Evolutionary conservation across 768 basidiomycete genomes (phyloP).

Genomic region (Kwoniella sp.): DNA sequence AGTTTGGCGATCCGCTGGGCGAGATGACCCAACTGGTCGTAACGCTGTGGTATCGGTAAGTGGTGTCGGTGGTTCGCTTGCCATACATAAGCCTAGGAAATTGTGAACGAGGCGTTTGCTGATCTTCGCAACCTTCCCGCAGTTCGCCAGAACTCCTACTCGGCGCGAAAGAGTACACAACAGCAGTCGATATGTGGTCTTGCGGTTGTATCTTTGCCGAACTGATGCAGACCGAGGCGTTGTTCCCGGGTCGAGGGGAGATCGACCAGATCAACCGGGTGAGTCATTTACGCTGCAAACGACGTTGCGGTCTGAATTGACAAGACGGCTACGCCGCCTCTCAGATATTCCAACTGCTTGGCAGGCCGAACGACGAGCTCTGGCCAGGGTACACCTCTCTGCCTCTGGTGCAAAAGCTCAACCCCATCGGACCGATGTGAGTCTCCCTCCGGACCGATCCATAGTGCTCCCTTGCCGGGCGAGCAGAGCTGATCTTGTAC

Average conservation of each 20-base stretch:
- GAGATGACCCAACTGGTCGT: constrained; percentile 98
- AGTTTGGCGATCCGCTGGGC: constrained; percentile 94
- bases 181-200: constrained; percentile 96
- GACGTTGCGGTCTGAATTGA: neutral
- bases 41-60: constrained; percentile 96
- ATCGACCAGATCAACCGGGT: constrained; percentile 81
- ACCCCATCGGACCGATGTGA: constrained; percentile 48
- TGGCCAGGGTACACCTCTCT: constrained; percentile 82
- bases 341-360: constrained; percentile 84
- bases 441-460: constrained; percentile 15
- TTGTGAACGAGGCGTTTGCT: neutral
- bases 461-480: neutral
- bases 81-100: neutral
- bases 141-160: constrained; percentile 77
- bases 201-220: constrained; percentile 99
- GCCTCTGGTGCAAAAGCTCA: constrained; percentile 75
- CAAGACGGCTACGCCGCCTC: neutral
- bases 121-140: neutral
- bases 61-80: constrained; percentile 9
- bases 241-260: constrained; percentile 97
- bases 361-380: constrained; percentile 75
- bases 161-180: constrained; percentile 88
- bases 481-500: neutral
- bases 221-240: constrained; percentile 84
- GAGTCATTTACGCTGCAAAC: constrained; percentile 3